Evolutionary conservation across 1,284 basidiomycete genomes (phyloP), one percentile per base, ranked within the genome.

Genomic region (Cutaneotrichosporon sp.): DNA sequence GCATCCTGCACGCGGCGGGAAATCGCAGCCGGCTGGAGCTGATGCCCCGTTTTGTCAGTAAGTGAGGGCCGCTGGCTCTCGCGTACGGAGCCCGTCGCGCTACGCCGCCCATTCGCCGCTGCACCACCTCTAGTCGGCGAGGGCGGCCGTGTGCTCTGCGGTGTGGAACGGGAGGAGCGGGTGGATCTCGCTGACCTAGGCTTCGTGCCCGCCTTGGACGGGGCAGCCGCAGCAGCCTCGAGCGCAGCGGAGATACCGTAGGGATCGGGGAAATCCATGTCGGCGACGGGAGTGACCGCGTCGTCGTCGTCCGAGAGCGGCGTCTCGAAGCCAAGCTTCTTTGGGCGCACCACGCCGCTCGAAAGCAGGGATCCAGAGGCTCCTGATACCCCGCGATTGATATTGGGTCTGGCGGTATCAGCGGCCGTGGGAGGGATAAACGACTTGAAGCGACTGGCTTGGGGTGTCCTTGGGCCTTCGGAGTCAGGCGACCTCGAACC

Each of bases 191-290:
- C 33, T 26, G 16, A 11, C 35, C 17, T 14, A 46, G 32, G 14
- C 38, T 43, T 11, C 37, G 39, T 8, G 32, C 46, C 12, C 20
- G 24, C 19, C 17, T 31, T 49, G 26, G 37, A 22, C 10, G 19
- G 46, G 4, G 29, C 41, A 29, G 31, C 19, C 41, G 41, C 11
- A 5, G 41, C 34, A n/a, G 41, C 34, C 16, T 55, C 56, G 19
- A 57, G 49, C 20, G 54, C 47, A 1, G 52, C 50, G 3, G 57
- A 43, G 12, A 64, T 62, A 11, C 63, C 63, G 45, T 65, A 65
- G 5, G 65, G 62, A 39, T 67, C 63, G 6, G 63, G 62, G 33
- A 60, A 64, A 48, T 66, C 57, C 39, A 51, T 39, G 39, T 59
- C 57, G 9, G 46, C 50, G 5, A 39, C 46, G 1, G 56, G 56